phyloP scores from a whole-genome alignment of 306 rosid species.

The Cucurbita pepo region DNA sequence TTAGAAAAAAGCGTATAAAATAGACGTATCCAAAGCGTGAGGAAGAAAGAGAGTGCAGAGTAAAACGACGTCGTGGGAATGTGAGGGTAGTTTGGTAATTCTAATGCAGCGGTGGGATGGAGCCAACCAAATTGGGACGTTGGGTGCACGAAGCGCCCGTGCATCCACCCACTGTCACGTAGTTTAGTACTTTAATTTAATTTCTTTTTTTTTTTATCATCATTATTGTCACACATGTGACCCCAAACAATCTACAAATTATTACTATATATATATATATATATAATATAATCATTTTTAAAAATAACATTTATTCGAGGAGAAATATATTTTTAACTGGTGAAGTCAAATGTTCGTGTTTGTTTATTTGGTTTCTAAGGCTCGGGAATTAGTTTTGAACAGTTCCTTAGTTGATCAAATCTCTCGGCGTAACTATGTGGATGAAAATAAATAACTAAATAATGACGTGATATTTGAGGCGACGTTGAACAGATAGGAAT shows the following conservation, averaged over 20 bases:
- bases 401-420: no score
- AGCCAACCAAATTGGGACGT: background rate
- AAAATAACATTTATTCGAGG: no score
- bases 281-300: background rate
- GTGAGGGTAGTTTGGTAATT: background rate
- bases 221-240: constrained; percentile 2
- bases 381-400: no score
- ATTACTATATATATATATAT: background rate
- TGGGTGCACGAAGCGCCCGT: constrained; percentile 60
- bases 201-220: constrained; percentile 19
- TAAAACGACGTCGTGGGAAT: constrained; percentile 28
- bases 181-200: background rate
- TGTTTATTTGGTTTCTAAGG: no score
- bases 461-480: background rate
- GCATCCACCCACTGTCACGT: constrained; percentile 32
- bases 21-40: constrained; percentile 8
- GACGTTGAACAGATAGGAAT: no score
- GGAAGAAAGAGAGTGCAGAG: background rate
- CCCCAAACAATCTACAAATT: background rate
- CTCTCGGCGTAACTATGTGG: no score
- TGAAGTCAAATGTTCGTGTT: no score
- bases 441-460: background rate
- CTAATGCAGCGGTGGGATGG: background rate
- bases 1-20: constrained; percentile 12
- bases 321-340: no score